Conservation (phyloP, 805 yeast genomes). For the Zygoascus ofunaensis region DNA sequence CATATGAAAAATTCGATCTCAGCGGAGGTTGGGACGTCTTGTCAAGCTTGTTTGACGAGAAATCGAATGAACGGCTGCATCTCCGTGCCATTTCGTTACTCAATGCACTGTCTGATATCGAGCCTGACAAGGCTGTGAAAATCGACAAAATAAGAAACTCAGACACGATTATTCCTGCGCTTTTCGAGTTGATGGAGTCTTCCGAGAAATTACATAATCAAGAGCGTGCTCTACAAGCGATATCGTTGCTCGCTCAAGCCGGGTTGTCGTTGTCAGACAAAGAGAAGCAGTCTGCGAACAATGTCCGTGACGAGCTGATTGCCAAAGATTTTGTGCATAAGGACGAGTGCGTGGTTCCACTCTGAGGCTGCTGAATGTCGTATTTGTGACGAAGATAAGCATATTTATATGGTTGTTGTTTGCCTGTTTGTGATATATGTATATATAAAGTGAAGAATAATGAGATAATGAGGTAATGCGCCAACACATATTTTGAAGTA, state of each 20-base stretch:
- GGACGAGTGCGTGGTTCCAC: conserved; percentile 11
- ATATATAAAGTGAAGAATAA: too few relatives aligned
- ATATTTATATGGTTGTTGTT: too few relatives aligned
- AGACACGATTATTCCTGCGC: conserved; percentile 7
- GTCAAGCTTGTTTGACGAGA: conserved; percentile 21
- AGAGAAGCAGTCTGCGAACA: conserved; percentile 6
- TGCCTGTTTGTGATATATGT: too few relatives aligned
- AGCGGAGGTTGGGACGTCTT: conserved; percentile 56
- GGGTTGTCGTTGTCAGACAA: conserved; percentile 14
- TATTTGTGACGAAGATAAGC: too few relatives aligned
- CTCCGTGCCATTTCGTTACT: conserved; percentile 15
- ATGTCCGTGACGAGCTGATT: conserved; percentile 7
- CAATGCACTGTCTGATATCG: conserved; percentile 15
- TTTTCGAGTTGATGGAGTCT: conserved; percentile 11
- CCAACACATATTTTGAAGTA: too few relatives aligned
- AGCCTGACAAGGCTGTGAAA: conserved; percentile 14
- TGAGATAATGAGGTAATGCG: too few relatives aligned
- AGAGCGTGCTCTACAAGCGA: conserved; percentile 26
- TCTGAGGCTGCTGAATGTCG: too few relatives aligned
- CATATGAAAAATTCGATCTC: conserved; percentile 46
- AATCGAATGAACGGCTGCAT: conserved; percentile 8
- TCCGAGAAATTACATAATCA: conserved; percentile 21
- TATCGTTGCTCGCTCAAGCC: conserved; percentile 9
- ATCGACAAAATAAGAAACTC: conserved; percentile 10
- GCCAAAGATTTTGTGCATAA: conserved; percentile 5